These are phyloP conservation scores for Solanum clarkiae DNA, from an alignment of 257 asterid species.

Conservation along the genomic window DNA sequence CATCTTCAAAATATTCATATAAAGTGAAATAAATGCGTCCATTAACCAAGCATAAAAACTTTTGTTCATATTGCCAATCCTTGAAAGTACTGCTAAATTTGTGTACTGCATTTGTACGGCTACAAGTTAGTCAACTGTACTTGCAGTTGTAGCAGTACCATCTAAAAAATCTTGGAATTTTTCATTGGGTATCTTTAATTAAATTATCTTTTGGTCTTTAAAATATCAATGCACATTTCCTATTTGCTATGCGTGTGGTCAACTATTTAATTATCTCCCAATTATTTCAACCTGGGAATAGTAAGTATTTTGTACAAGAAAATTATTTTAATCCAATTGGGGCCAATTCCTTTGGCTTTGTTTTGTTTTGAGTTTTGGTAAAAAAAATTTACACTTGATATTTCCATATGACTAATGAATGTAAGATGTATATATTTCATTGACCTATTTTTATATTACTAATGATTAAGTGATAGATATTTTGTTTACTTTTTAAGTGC, in stretches of 20 bases:
- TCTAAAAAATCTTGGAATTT: background rate
- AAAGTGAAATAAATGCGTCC: background rate
- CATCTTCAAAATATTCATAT: background rate
- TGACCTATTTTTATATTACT: background rate
- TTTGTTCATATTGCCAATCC: background rate
- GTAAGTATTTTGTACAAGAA: background rate
- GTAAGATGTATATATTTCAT: background rate
- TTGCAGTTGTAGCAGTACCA: background rate
- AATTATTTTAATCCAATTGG: too few relatives aligned
- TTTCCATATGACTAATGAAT: background rate
- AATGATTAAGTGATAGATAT: background rate
- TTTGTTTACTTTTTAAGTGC: background rate
- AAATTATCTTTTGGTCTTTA: background rate
- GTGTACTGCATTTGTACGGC: background rate
- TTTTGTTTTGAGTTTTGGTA: background rate
- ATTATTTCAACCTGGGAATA: background rate
- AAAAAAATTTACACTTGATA: background rate
- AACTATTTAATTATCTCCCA: background rate
- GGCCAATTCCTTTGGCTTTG: background rate
- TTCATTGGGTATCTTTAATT: background rate
- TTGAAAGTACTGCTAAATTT: background rate
- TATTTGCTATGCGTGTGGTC: background rate
- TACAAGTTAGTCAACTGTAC: background rate
- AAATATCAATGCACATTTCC: background rate
- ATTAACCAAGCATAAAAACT: background rate